Base-by-base conservation (phyloP, 345 rosid species). In the Populus ilicifolia region DNA sequence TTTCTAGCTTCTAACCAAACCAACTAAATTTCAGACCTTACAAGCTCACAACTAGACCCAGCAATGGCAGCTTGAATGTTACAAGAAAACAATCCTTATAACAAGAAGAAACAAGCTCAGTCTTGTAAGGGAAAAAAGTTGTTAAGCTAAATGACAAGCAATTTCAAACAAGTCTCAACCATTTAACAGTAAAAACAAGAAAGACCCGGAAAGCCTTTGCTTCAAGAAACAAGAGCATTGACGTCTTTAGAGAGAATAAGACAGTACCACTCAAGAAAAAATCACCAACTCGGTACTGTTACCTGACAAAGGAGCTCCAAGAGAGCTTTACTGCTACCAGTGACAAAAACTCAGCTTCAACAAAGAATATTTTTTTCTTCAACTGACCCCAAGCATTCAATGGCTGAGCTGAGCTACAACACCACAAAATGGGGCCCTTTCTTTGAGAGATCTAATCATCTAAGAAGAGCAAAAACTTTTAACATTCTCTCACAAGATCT, bases 401-500 rank as follows among this genome's bases (percentile, higher is more conserved):
- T 75, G 76, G 75, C 70, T 10, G 77, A 77, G 76, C 85, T 48
- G 77, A 84, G 81, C 77, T 59, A 84, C 54, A 13, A 14, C 67
- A 36, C 48, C 59, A 29, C 41, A 78, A 74, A 74, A 36, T 71
- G 87, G 83, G 84, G 29, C 46, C 17, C 52, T 50, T 87, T 83
- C 85, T 70, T 76, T 72, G 39, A 66, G 75, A 79, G 85, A 87
- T 84, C 86, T 82, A 88, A 74, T 52, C 11, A 65, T 10, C 29
- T 59, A n/a, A 63, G 63, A 20, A 59, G 72, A 69, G 11, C 27
- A 11, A 44, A 41, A 77, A 39, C 80, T 78, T 74, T 72, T 73
- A 82, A 68, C 86, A 81, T 77, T 82, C 84, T 79, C 79, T 81
- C 66, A 75, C 81, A 81, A 82, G 78, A 80, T 77, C 85, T 85